Percentiles rank a stretch among this genome's conserved stretches.
Conservation (phyloP, 495 filamentous ascomycete species). For the Daldinia childiae region DNA sequence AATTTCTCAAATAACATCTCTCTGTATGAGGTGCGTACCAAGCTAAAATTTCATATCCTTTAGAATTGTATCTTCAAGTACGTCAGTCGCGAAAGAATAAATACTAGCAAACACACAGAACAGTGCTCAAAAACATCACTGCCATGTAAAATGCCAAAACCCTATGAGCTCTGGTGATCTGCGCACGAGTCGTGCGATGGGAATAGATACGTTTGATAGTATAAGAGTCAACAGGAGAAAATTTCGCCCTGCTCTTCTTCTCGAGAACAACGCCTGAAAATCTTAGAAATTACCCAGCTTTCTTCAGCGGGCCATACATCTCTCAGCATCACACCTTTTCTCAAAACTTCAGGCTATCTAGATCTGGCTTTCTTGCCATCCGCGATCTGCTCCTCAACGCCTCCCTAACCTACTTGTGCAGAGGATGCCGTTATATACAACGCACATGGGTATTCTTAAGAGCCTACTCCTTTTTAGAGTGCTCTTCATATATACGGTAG, state of each 20-base stretch:
- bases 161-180: background rate
- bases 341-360: background rate
- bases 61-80: no score
- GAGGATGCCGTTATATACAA: slow-evolving; percentile 32
- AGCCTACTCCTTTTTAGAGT: slow-evolving; percentile 8
- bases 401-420: slow-evolving; percentile 3
- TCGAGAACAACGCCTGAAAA: background rate
- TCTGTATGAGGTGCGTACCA: no score
- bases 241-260: slow-evolving; percentile 1
- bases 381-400: background rate
- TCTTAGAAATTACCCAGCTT: slow-evolving; percentile 9
- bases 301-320: slow-evolving; percentile 12
- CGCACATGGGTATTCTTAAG: slow-evolving; percentile 15
- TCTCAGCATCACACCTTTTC: slow-evolving; percentile 1
- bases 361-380: slow-evolving; percentile 7
- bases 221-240: slow-evolving; percentile 6
- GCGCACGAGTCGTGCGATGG: background rate
- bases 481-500: slow-evolving; percentile 23
- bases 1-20: no score
- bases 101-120: background rate
- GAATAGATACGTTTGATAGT: background rate
- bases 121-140: background rate
- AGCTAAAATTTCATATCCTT: no score
- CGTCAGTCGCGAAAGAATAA: background rate
- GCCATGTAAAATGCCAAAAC: background rate